Evolutionary conservation across 2,329 filamentous ascomycete genomes (phyloP), one percentile per base, ranked within the genome.

Genomic region (Pseudogymnoascus sp.): DNA sequence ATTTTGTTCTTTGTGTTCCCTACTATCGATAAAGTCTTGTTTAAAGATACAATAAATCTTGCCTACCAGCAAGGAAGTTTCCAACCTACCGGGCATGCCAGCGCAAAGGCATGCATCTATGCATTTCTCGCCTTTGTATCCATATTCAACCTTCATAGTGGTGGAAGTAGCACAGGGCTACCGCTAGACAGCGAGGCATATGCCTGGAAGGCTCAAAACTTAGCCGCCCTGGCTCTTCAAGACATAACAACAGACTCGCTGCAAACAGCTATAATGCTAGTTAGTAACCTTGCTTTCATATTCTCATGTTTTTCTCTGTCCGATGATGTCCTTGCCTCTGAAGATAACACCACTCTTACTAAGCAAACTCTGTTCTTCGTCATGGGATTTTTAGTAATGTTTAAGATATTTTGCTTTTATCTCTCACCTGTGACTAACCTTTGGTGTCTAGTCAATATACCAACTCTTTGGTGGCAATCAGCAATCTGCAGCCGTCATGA

Each of bases 211-310:
- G 78, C 77, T 1, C 75, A 79, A 16, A 72, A 71, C 18, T 63
- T 83, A 1, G 60, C 83, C 1, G 70, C 76, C 0, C 75, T 78
- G 11, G 67, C 79, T 1, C 49, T 80, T 1, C 75, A 80, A 31
- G 75, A 79, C n/a, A 65, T 75, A 1, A 80, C 71, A 14, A 52
- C 83, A 2, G 74, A 77, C 0, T 76, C 72, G 2, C 67, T 83
- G 0, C 78, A 84, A 64, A 74, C 79, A 0, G 64, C 77, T 0
- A 69, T 79, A 3, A 80, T 83, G 71, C 63, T 84, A 67, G 82
- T 83, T 70, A 67, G 79, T 70, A 4, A 31, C 7, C n/a, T 8
- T 1, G 18, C 33, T 45, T 40, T 35, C 28, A 28, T 49, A 49
- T 49, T 28, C 23, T 28, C 23, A 16, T 25, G 43, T 49, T 49